Conservation (phyloP, 306 rosid species). For the Lagenaria siceraria region DNA sequence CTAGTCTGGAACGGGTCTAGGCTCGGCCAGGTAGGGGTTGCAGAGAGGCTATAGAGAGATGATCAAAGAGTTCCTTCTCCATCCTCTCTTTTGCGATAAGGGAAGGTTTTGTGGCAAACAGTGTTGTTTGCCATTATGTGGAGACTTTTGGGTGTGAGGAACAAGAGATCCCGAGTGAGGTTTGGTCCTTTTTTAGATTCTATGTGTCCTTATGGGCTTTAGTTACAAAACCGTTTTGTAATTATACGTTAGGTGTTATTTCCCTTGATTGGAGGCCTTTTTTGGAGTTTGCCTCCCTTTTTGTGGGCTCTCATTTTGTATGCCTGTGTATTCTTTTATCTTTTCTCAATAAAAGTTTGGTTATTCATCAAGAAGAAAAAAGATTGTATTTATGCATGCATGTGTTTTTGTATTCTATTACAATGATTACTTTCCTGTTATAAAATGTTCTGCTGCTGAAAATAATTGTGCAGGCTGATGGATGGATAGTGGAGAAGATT, state of each 20-base stretch:
- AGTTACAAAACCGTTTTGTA: neutral
- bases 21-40: neutral
- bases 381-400: neutral
- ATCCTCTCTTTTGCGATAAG: neutral
- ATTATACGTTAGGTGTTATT: neutral
- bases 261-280: neutral
- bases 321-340: neutral
- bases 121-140: neutral
- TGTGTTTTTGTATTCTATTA: neutral
- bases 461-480: slow-evolving; percentile 63
- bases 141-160: neutral
- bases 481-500: slow-evolving; percentile 90
- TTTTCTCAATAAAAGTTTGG: neutral
- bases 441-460: slow-evolving; percentile 3
- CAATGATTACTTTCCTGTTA: slow-evolving; percentile 9
- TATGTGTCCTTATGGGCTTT: neutral
- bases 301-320: neutral
- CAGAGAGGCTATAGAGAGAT: neutral
- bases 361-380: neutral
- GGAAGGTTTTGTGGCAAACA: neutral
- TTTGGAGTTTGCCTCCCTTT: neutral
- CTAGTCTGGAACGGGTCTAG: neutral
- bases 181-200: neutral
- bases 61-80: neutral
- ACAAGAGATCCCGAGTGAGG: neutral